phyloP scores from a whole-genome alignment of 1,284 basidiomycete species.

The Rhodotorula sp. region DNA sequence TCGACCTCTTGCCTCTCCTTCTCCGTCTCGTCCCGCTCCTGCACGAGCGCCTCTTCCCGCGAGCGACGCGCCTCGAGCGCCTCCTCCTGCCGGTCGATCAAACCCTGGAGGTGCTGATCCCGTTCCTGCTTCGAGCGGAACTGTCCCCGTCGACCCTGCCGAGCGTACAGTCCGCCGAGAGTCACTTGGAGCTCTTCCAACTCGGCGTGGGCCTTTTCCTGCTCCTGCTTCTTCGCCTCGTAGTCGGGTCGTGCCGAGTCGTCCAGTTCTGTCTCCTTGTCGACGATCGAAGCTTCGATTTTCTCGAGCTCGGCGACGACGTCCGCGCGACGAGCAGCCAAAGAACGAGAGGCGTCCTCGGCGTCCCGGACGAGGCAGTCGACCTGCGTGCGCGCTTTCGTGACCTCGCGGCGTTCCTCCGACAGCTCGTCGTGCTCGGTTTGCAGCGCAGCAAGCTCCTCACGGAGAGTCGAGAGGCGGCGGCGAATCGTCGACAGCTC shows the following conservation, averaged over 20 bases:
- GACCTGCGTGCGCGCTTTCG: slow-evolving; percentile 61
- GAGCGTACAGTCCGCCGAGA: slow-evolving; percentile 73
- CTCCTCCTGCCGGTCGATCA: slow-evolving; percentile 67
- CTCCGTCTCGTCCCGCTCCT: slow-evolving; percentile 56
- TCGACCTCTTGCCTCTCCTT: slow-evolving; percentile 61
- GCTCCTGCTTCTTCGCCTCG: background rate
- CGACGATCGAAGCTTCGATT: background rate
- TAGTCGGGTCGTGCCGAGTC: background rate
- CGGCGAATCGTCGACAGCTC: slow-evolving; percentile 62
- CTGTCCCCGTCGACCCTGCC: slow-evolving; percentile 80
- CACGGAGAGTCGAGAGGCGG: slow-evolving; percentile 68
- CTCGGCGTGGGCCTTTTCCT: slow-evolving; percentile 41
- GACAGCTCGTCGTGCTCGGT: slow-evolving; percentile 59
- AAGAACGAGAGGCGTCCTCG: slow-evolving; percentile 51
- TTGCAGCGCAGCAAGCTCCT: slow-evolving; percentile 66
- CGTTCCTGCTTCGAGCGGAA: slow-evolving; percentile 81
- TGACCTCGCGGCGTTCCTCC: slow-evolving; percentile 40
- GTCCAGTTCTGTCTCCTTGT: slow-evolving; percentile 4
- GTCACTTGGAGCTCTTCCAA: slow-evolving; percentile 71
- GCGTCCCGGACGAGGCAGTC: slow-evolving; percentile 82
- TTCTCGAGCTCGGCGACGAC: background rate
- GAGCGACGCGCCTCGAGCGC: slow-evolving; percentile 57
- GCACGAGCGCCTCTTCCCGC: slow-evolving; percentile 48
- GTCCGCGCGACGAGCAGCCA: background rate
- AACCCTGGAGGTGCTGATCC: slow-evolving; percentile 70